Conservation (phyloP, 345 rosid species). For the Dipteronia sinensis region DNA sequence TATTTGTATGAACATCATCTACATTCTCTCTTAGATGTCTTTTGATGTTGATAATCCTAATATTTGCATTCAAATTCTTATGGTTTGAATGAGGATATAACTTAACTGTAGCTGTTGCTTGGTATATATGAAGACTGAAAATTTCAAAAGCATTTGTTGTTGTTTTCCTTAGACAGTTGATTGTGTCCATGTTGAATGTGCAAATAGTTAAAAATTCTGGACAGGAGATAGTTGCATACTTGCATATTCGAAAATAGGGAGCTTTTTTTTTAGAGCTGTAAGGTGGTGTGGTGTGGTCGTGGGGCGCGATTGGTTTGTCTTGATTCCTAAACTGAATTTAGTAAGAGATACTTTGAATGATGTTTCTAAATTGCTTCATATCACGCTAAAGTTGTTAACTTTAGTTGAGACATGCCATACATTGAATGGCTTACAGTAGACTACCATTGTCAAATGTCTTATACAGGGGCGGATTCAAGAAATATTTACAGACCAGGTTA, state of each 20-base stretch:
- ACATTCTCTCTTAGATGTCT: not conserved
- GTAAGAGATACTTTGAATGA: no score
- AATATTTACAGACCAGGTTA: no score
- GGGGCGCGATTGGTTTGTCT: no score
- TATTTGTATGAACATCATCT: not conserved
- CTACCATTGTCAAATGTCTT: not conserved
- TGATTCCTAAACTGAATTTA: no score
- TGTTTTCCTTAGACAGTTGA: not conserved
- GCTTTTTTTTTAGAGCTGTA: not conserved
- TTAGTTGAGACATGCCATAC: no score
- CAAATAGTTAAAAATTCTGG: no score
- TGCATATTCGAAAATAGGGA: not conserved
- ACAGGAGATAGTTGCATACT: no score
- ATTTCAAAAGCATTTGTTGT: not conserved
- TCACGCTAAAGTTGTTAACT: no score
- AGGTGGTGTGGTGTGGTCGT: not conserved
- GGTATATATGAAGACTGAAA: not conserved
- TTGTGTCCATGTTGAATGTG: not conserved
- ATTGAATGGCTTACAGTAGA: not conserved
- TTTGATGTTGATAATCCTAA: constrained; percentile 1
- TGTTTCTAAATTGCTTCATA: not conserved
- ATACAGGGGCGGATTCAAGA: no score
- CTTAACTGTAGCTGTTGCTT: not conserved
- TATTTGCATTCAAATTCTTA: not conserved
- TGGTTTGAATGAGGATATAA: not conserved